Base-by-base conservation (phyloP, 371 early-diverging fungal genomes). In the Mucor plumbeus region DNA sequence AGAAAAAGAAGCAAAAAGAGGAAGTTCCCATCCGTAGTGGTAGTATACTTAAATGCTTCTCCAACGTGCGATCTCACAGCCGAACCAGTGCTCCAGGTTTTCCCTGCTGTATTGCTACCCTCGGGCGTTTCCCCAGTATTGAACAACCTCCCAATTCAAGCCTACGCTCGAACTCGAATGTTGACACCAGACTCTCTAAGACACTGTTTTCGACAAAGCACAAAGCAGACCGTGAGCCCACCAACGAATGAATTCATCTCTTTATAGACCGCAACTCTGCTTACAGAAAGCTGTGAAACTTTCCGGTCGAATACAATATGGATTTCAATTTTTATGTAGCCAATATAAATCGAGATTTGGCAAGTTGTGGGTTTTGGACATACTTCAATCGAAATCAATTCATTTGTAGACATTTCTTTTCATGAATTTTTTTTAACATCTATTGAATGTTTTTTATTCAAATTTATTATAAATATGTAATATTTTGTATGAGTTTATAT, bases 11-110 rank as follows among this genome's bases (percentile, higher is more conserved):
- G 13, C 34, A 58, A 76, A 81, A 81, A 79, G 77, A 75, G 74
- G 79, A 43, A 78, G 82, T 81, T 68, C 79, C 76, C 69, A 71
- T 71, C 60, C 61, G 63, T 65, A 64, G 63, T 81, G 82, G 82
- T 73, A 71, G 67, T 70, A 67, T 66, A 67, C 69, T 68, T 65
- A 68, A 75, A 65, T 71, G 73, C 74, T 82, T 76, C 85, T 84
- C 81, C 76, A 64, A 73, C 70, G 85, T 84, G 85, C 82, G 64
- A 84, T 74, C 82, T 84, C 71, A 72, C 81, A 80, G 85, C 82
- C 82, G 81, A 70, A 60, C 75, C 71, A 73, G 74, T 84, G 80
- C 84, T 84, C 75, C 77, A 62, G 69, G 84, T 84, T 54, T 54
- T 54, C 31, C 34, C 54, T 26, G 54, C 54, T 54, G 33, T 54